Evolutionary conservation across 192 early-diverging fungal genomes (phyloP).

Genomic region (Umbelopsis vinacea): DNA sequence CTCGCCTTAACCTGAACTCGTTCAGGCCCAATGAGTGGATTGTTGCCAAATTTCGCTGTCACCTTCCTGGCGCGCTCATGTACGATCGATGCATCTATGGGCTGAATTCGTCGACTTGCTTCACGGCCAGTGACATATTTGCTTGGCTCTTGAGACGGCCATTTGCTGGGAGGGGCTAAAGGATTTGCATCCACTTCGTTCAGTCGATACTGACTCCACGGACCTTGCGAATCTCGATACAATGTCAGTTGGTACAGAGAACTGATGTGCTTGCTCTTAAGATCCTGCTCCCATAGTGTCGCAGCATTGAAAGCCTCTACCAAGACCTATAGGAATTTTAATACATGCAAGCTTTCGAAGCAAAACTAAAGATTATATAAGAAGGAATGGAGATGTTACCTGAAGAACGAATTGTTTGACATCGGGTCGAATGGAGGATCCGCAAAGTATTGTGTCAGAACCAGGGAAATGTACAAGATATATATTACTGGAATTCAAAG

Average conservation of each 20-base stretch:
- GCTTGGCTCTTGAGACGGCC: conserved; percentile 39
- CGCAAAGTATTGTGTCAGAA: conserved; percentile 46
- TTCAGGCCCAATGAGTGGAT: neutral
- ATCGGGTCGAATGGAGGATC: conserved; percentile 37
- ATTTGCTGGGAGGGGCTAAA: conserved; percentile 27
- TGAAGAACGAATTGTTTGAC: conserved; percentile 45
- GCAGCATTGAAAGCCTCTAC: conserved; percentile 39
- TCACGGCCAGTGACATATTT: conserved; percentile 23
- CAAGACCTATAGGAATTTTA: conserved; percentile 29
- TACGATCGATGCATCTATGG: conserved; percentile 11
- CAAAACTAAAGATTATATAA: no score
- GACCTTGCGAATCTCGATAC: conserved; percentile 47
- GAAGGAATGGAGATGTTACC: conserved; percentile 29
- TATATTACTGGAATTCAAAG: conserved; percentile 32
- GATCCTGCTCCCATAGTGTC: conserved; percentile 43
- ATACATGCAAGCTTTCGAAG: no score
- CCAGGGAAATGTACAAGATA: conserved; percentile 50
- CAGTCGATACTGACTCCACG: conserved; percentile 45
- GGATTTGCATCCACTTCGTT: conserved; percentile 52
- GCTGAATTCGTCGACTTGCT: conserved; percentile 15
- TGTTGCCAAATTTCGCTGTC: neutral
- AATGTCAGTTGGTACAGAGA: conserved; percentile 45
- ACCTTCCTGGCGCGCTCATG: neutral
- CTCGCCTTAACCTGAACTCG: conserved; percentile 25
- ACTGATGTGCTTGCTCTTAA: conserved; percentile 43